Conservation (phyloP, 2,329 filamentous ascomycete genomes). For the Xylariaceae sp. region DNA sequence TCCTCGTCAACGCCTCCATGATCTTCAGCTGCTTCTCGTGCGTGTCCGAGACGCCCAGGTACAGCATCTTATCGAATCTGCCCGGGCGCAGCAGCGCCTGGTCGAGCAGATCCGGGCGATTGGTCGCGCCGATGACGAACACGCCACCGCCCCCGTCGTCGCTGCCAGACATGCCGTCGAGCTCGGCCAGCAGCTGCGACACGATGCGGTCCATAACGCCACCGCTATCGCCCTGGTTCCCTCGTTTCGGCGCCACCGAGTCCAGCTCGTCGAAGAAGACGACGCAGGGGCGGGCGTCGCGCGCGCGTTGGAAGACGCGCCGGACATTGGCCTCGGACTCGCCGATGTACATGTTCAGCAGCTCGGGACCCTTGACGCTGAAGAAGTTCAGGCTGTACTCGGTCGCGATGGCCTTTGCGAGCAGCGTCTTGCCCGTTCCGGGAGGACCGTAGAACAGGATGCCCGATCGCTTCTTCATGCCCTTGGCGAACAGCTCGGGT, state of each 20-base stretch:
- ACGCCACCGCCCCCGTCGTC: slow-evolving; percentile 77
- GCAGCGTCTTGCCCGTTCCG: slow-evolving; percentile 85
- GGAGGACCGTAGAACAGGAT: slow-evolving; percentile 90
- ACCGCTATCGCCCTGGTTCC: slow-evolving; percentile 93
- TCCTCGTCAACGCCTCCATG: slow-evolving; percentile 86
- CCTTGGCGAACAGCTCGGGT: slow-evolving; percentile 91
- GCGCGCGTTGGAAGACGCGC: slow-evolving; percentile 78
- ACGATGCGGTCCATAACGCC: slow-evolving; percentile 99
- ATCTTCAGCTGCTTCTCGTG: slow-evolving; percentile 96
- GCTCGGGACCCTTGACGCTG: slow-evolving; percentile 83
- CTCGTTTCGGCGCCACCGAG: slow-evolving; percentile 90
- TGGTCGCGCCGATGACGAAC: slow-evolving; percentile 95
- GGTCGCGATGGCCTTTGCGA: slow-evolving; percentile 88
- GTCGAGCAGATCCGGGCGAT: slow-evolving; percentile 87
- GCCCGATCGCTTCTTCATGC: slow-evolving; percentile 95
- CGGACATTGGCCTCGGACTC: slow-evolving; percentile 90
- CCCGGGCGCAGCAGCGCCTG: slow-evolving; percentile 84
- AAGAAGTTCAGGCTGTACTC: slow-evolving; percentile 95
- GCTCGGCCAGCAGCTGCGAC: slow-evolving; percentile 85
- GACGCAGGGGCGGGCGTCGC: slow-evolving; percentile 80
- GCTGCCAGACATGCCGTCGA: slow-evolving; percentile 96
- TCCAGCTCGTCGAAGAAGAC: slow-evolving; percentile 94
- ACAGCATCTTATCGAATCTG: slow-evolving; percentile 97
- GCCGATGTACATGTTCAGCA: slow-evolving; percentile 95
- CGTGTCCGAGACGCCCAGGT: slow-evolving; percentile 91